phyloP scores from a whole-genome alignment of 2,329 filamentous ascomycete species.

The Didymella arachidicola region DNA sequence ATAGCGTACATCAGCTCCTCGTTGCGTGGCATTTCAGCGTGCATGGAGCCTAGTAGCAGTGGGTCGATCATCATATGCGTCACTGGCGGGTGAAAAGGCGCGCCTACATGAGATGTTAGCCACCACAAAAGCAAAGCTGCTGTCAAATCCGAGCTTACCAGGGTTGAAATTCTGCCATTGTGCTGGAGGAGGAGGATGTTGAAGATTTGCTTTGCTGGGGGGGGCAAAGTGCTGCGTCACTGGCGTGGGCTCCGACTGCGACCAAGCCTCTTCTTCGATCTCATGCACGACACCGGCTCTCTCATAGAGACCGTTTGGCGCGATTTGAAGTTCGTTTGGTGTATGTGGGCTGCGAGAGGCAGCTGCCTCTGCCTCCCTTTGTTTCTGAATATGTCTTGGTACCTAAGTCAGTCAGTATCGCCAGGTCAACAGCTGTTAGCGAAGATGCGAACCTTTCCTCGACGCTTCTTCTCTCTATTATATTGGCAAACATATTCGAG shows the following conservation, averaged over 20 bases:
- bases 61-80: conserved; percentile 51
- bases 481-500: conserved; percentile 91
- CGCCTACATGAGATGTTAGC: conserved; percentile 25
- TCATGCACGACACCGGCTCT: conserved; percentile 39
- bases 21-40: conserved; percentile 42
- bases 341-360: conserved; percentile 37
- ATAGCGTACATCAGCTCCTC: conserved; percentile 50
- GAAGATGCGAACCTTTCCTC: conserved; percentile 72
- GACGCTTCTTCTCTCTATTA: conserved; percentile 88
- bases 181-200: conserved; percentile 37
- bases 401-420: conserved; percentile 37
- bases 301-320: conserved; percentile 38
- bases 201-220: conserved; percentile 32
- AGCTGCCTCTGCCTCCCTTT: conserved; percentile 46
- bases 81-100: conserved; percentile 41
- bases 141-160: conserved; percentile 27
- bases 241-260: conserved; percentile 45
- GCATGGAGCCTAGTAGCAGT: conserved; percentile 46
- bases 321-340: conserved; percentile 38
- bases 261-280: conserved; percentile 50
- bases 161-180: conserved; percentile 44
- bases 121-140: not conserved
- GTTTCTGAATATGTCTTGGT: conserved; percentile 50
- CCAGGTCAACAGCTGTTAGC: not conserved
- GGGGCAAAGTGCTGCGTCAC: conserved; percentile 46